Evolutionary conservation across 495 filamentous ascomycete genomes (phyloP).

Genomic region (Trichoderma virens): DNA sequence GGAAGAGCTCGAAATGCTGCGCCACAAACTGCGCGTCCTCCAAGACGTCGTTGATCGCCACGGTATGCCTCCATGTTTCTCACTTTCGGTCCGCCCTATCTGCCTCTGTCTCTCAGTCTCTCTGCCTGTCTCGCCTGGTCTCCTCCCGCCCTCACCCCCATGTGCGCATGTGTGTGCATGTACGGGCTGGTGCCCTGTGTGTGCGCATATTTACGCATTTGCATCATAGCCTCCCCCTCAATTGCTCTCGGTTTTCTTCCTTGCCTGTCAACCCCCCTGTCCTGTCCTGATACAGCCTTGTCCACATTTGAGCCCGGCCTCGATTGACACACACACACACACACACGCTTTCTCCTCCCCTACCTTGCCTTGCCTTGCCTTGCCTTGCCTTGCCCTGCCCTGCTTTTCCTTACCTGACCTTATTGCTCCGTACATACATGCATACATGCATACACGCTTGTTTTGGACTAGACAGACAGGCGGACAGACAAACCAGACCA

Average conservation of each 20-base stretch:
- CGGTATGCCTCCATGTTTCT: conserved; percentile 24
- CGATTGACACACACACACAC: not conserved
- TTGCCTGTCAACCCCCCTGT: not conserved
- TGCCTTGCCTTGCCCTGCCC: not conserved
- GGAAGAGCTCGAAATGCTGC: conserved; percentile 40
- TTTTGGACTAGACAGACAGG: not conserved
- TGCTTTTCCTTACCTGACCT: not conserved
- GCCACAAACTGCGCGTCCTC: conserved; percentile 37
- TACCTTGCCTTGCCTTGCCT: not conserved
- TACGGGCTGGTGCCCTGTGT: not conserved
- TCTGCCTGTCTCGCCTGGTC: not conserved
- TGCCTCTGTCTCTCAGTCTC: conserved; percentile 9
- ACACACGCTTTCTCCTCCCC: not conserved
- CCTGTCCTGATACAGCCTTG: conserved; percentile 7
- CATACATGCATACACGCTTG: not conserved
- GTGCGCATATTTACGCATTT: conserved; percentile 1
- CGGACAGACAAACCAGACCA: not conserved
- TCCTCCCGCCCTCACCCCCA: not conserved
- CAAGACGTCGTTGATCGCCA: conserved; percentile 34
- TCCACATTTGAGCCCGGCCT: conserved; percentile 5
- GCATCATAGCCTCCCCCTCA: not conserved
- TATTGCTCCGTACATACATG: not conserved
- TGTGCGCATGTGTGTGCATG: conserved; percentile 1
- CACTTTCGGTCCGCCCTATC: conserved; percentile 9
- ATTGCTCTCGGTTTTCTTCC: not conserved